Evolutionary conservation across 202 grass and related monocot genomes (phyloP), one percentile per base, ranked within the genome.

Genomic region (Cymbopogon flexuosus): DNA sequence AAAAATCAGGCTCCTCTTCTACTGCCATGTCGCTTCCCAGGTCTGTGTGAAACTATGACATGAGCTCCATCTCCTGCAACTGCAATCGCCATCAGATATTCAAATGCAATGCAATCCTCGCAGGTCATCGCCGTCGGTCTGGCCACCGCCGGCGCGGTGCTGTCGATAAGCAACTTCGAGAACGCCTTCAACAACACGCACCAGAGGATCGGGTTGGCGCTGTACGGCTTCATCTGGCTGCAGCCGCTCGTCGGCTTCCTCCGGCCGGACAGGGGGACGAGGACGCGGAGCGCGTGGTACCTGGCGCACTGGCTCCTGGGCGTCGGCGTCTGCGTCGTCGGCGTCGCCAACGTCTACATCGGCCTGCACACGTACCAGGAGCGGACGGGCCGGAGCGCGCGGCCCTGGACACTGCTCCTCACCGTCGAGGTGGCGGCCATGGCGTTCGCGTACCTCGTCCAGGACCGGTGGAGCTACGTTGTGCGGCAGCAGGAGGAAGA

Each of bases 161-260:
- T 96, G 47, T 93, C 96, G 21, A 75, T 96, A 75, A 88, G 70
- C 10, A 88, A 96, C 70, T 99, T 99, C 60, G 85, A 99, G 79
- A 99, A 99, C 81, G 88, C 89, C 14, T 99, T 99, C 89, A 88
- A 93, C 83, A 99, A 99, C 87, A 89, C 90, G 2, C 96, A 99
- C 85, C 90, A 99, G 81, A 62, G 84, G 81, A 84, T 93, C 67
- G 96, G 96, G 37, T 29, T 99, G 46, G 77, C 74, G n/a, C 61
- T 99, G 30, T 96, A 96, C 80, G 92, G 74, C 14, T 89, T 96
- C 79, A 87, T 99, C 61, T 99, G 88, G 90, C 77, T 96, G 77
- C 96, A 99, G 64, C 96, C 96, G 36, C 72, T 99, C 66, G 63
- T 93, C 37, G 90, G 88, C 64, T 96, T 93, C 73, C 71, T 99